phyloP scores from a whole-genome alignment of 2,329 filamentous ascomycete genomes.

The Venturia nashicola region DNA sequence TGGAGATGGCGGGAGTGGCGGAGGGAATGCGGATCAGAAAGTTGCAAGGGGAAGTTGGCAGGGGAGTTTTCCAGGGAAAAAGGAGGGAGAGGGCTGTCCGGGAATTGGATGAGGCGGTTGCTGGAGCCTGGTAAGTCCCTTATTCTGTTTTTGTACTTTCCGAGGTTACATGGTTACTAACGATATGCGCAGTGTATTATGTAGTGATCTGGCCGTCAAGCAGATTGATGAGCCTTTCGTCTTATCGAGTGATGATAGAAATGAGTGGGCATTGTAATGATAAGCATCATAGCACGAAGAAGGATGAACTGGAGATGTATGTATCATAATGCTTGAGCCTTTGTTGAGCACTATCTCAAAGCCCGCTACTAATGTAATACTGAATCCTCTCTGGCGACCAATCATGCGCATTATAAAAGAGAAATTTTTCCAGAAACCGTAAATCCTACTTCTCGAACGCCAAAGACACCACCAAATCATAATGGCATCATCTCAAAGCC shows the following conservation, averaged over 20 bases:
- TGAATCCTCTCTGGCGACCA: no score
- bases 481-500: background rate
- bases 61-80: conserved; percentile 55
- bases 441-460: background rate
- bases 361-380: no score
- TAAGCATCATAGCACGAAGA: background rate
- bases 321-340: no score
- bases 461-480: background rate
- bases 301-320: no score
- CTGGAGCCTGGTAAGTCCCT: conserved; percentile 63
- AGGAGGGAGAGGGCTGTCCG: conserved; percentile 72
- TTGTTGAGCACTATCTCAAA: no score
- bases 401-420: no score
- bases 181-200: conserved; percentile 56
- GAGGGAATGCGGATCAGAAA: conserved; percentile 73
- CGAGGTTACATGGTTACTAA: conserved; percentile 13
- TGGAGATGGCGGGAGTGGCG: conserved; percentile 66
- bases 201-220: conserved; percentile 90
- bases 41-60: conserved; percentile 71
- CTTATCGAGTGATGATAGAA: conserved; percentile 54
- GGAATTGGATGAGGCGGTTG: conserved; percentile 86
- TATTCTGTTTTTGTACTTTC: no score
- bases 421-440: no score
- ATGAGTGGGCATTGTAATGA: conserved; percentile 58
- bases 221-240: conserved; percentile 91